Percentiles rank a stretch among this genome's conserved stretches.
These are phyloP conservation scores for Juncus inflexus DNA, from an alignment of 176 grass and related monocot genomes.

Conservation along the genomic window DNA sequence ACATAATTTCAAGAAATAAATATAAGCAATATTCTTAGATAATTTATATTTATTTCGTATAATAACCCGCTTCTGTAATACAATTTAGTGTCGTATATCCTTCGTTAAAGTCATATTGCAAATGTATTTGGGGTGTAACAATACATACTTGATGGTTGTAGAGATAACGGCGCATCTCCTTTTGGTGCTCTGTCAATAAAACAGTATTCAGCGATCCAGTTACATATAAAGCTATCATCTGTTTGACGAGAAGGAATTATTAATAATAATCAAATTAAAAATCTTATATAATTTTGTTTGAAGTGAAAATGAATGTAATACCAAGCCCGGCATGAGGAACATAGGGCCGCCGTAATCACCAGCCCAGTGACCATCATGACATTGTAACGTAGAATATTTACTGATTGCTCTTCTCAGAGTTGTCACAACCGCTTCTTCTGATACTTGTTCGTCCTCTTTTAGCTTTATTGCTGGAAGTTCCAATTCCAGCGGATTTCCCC, in stretches of 20 bases:
- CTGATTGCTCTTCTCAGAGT: slow-evolving; percentile 59
- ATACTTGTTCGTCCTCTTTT: slow-evolving; percentile 63
- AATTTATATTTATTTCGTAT: too few species aligned
- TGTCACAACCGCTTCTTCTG: slow-evolving; percentile 45
- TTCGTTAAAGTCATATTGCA: too few species aligned
- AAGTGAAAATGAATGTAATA: slow-evolving; percentile 23
- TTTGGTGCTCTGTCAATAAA: slow-evolving; percentile 25
- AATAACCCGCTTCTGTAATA: too few species aligned
- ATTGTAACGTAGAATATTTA: slow-evolving; percentile 60
- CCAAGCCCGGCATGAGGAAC: slow-evolving; percentile 87
- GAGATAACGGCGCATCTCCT: slow-evolving; percentile 27
- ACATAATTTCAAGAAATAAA: background rate
- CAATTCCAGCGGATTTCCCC: slow-evolving; percentile 56
- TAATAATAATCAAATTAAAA: background rate
- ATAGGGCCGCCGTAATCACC: slow-evolving; percentile 85
- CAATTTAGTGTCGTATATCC: too few species aligned
- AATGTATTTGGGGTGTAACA: too few species aligned
- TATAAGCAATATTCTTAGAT: too few species aligned
- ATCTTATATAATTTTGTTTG: background rate
- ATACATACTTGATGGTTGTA: slow-evolving; percentile 38
- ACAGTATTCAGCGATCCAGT: slow-evolving; percentile 27
- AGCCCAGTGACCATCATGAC: slow-evolving; percentile 85
- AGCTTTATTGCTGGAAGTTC: slow-evolving; percentile 56
- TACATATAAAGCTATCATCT: slow-evolving; percentile 31
- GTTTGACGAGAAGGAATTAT: background rate